phyloP scores from a whole-genome alignment of 257 asterid species.

The Euphrasia confusa region DNA sequence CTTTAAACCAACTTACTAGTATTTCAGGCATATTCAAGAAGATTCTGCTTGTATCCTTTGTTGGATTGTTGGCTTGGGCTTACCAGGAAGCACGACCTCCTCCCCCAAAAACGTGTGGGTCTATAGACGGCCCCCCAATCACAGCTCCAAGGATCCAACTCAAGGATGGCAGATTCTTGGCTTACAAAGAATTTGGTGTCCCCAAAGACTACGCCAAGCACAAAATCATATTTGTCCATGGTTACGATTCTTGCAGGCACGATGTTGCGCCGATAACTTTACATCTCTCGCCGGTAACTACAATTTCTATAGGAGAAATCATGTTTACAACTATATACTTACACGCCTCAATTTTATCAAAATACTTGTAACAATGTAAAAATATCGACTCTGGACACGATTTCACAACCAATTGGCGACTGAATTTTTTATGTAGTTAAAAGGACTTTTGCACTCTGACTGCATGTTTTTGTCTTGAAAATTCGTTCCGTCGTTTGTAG shows the following conservation, averaged over 20 bases:
- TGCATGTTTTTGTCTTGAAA: background rate
- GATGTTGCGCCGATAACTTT: slow-evolving; percentile 33
- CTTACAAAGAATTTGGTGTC: slow-evolving; percentile 73
- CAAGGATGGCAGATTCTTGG: slow-evolving; percentile 69
- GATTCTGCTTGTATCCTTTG: slow-evolving; percentile 39
- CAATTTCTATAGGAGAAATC: background rate
- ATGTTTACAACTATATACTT: too few species aligned
- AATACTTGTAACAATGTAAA: too few species aligned
- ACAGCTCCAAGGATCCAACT: slow-evolving; percentile 70
- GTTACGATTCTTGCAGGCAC: slow-evolving; percentile 51
- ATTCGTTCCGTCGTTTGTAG: slow-evolving; percentile 24
- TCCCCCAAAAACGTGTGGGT: slow-evolving; percentile 57
- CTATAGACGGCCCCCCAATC: slow-evolving; percentile 53
- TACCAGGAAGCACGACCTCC: slow-evolving; percentile 61
- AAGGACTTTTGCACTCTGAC: background rate
- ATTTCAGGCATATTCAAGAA: slow-evolving; percentile 57
- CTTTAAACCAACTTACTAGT: background rate
- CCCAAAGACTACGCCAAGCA: slow-evolving; percentile 49
- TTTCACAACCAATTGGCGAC: too few species aligned
- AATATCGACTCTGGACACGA: too few species aligned
- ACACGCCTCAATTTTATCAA: too few species aligned
- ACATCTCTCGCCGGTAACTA: slow-evolving; percentile 45
- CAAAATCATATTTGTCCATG: slow-evolving; percentile 57
- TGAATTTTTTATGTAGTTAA: too few species aligned
- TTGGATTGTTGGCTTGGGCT: slow-evolving; percentile 62